Evolutionary conservation across 2,329 filamentous ascomycete species (phyloP).

Genomic region (Arthrobotrys sinensis): DNA sequence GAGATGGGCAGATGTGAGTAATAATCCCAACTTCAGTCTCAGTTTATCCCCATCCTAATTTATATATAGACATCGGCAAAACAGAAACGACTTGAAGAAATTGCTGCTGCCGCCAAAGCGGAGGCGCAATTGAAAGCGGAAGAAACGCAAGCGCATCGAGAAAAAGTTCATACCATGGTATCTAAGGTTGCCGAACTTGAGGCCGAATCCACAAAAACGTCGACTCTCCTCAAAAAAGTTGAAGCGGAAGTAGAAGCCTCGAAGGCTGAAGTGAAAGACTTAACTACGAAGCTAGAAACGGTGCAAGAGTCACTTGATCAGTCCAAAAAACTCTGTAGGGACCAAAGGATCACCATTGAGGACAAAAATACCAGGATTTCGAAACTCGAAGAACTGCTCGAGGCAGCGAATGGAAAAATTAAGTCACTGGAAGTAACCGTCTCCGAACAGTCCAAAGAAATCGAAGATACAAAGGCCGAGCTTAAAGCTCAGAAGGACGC

Average conservation of each 20-base stretch:
- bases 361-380: neutral
- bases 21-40: neutral
- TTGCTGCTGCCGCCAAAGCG: slow-evolving; percentile 13
- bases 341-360: slow-evolving; percentile 3
- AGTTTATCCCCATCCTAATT: neutral
- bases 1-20: slow-evolving; percentile 41
- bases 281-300: neutral
- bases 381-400: slow-evolving; percentile 2
- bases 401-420: neutral
- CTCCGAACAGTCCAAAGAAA: neutral
- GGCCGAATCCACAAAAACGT: neutral
- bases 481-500: neutral
- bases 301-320: slow-evolving; percentile 2
- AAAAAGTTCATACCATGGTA: neutral
- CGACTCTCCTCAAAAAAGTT: neutral
- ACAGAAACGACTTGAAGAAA: slow-evolving; percentile 8
- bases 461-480: neutral
- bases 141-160: slow-evolving; percentile 1
- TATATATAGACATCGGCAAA: slow-evolving; percentile 21
- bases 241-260: neutral
- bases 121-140: slow-evolving; percentile 8
- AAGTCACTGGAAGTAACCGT: neutral
- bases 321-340: slow-evolving; percentile 11
- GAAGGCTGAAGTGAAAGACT: neutral
- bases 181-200: slow-evolving; percentile 15